Evolutionary conservation across 2,329 filamentous ascomycete genomes (phyloP).

Genomic region (Calonectria hawksworthii): DNA sequence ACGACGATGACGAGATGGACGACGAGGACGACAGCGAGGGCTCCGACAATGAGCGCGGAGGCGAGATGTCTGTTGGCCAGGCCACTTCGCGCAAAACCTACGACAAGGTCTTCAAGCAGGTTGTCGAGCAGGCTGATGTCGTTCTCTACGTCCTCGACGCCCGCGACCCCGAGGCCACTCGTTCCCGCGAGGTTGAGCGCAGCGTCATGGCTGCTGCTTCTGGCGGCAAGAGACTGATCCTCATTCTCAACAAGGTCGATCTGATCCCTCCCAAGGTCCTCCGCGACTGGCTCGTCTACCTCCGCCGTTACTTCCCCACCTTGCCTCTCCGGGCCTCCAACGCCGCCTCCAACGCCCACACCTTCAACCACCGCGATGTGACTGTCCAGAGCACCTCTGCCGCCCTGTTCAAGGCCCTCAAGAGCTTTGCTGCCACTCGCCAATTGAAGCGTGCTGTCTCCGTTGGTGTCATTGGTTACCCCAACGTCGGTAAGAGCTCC

Average conservation of each 20-base stretch:
- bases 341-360: conserved; percentile 86
- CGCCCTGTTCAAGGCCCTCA: conserved; percentile 88
- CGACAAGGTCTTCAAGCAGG: conserved; percentile 96
- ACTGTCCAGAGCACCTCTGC: conserved; percentile 89
- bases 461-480: conserved; percentile 94
- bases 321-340: conserved; percentile 88
- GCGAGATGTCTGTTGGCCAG: conserved; percentile 64
- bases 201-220: conserved; percentile 90
- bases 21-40: conserved; percentile 58
- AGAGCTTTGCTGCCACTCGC: conserved; percentile 86
- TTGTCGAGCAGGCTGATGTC: conserved; percentile 90
- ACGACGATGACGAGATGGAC: conserved; percentile 71
- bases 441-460: conserved; percentile 91
- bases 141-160: conserved; percentile 95
- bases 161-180: conserved; percentile 89
- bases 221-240: conserved; percentile 88
- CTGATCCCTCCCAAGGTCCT: conserved; percentile 86
- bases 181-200: conserved; percentile 91
- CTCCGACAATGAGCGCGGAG: conserved; percentile 68
- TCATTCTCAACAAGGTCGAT: conserved; percentile 97
- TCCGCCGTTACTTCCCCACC: conserved; percentile 92
- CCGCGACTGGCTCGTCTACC: conserved; percentile 85
- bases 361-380: conserved; percentile 91
- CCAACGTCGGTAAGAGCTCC: conserved; percentile 96
- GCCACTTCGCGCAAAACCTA: conserved; percentile 85